These are phyloP conservation scores for Psilocybe subaeruginosa DNA, from an alignment of 768 basidiomycete species.

Conservation along the genomic window DNA sequence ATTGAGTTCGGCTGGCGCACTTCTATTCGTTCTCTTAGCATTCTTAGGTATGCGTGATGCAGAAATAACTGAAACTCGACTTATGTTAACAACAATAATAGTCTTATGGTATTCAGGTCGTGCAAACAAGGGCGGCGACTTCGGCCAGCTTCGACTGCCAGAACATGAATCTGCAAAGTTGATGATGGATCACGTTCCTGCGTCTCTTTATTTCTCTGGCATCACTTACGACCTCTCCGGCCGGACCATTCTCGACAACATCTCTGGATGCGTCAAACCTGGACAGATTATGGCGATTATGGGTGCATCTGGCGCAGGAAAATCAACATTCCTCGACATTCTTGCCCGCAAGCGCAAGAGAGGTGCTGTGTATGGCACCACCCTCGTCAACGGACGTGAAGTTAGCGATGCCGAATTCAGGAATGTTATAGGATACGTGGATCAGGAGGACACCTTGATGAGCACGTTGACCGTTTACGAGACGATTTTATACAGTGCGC, in stretches of 20 bases:
- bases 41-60: slow-evolving; percentile 51
- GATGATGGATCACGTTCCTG: slow-evolving; percentile 94
- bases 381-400: slow-evolving; percentile 84
- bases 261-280: slow-evolving; percentile 83
- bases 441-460: slow-evolving; percentile 98
- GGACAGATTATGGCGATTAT: slow-evolving; percentile 95
- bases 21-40: slow-evolving; percentile 70
- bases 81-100: slow-evolving; percentile 7
- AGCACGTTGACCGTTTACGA: slow-evolving; percentile 97
- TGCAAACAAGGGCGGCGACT: slow-evolving; percentile 63
- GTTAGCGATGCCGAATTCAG: slow-evolving; percentile 78
- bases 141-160: slow-evolving; percentile 75
- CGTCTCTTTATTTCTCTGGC: slow-evolving; percentile 87
- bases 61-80: neutral
- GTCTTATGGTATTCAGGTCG: slow-evolving; percentile 94
- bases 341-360: slow-evolving; percentile 89
- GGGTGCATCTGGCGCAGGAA: slow-evolving; percentile 96
- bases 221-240: slow-evolving; percentile 77
- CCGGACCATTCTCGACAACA: slow-evolving; percentile 73
- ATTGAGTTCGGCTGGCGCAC: slow-evolving; percentile 80
- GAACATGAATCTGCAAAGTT: slow-evolving; percentile 81
- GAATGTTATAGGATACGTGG: slow-evolving; percentile 91
- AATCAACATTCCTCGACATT: slow-evolving; percentile 96
- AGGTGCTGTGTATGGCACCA: slow-evolving; percentile 72
- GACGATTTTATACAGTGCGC: slow-evolving; percentile 91